Evolutionary conservation across 805 yeast genomes (phyloP).

Genomic region (Lachancea cidri): DNA sequence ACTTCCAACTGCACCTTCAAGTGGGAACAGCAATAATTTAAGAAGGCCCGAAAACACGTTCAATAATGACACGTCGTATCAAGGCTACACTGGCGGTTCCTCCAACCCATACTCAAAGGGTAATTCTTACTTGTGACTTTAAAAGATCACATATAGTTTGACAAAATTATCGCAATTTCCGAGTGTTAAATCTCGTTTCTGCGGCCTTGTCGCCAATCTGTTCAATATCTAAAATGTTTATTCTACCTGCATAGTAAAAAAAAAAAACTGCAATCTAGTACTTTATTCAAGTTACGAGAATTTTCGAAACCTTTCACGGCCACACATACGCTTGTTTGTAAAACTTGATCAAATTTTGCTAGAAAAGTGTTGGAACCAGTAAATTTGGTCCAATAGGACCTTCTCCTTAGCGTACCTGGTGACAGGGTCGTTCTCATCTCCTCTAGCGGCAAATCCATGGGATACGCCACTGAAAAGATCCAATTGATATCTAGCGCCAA

Average conservation of each 20-base stretch:
- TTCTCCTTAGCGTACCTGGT: constrained; percentile 65
- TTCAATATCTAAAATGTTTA: neutral
- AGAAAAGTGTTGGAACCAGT: constrained; percentile 24
- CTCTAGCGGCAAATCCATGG: constrained; percentile 82
- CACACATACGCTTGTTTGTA: no score
- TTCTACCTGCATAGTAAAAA: neutral
- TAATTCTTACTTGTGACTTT: constrained; percentile 2
- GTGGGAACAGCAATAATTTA: constrained; percentile 15
- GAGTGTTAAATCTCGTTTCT: no score
- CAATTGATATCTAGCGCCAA: constrained; percentile 52
- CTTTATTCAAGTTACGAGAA: no score
- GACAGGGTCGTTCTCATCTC: constrained; percentile 52
- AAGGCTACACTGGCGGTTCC: constrained; percentile 7
- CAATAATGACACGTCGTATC: constrained; percentile 13
- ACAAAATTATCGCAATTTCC: no score
- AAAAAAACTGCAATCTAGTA: no score
- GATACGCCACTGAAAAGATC: constrained; percentile 55
- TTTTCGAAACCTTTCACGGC: no score
- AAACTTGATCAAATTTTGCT: neutral
- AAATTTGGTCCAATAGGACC: constrained; percentile 40
- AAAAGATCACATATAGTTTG: neutral
- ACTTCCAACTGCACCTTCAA: constrained; percentile 13
- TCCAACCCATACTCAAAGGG: constrained; percentile 10
- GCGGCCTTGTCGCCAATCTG: neutral
- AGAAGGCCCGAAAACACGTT: constrained; percentile 31